Conservation (phyloP, 2,329 filamentous ascomycete species). For the Stagonosporopsis cucurbitacearum region DNA sequence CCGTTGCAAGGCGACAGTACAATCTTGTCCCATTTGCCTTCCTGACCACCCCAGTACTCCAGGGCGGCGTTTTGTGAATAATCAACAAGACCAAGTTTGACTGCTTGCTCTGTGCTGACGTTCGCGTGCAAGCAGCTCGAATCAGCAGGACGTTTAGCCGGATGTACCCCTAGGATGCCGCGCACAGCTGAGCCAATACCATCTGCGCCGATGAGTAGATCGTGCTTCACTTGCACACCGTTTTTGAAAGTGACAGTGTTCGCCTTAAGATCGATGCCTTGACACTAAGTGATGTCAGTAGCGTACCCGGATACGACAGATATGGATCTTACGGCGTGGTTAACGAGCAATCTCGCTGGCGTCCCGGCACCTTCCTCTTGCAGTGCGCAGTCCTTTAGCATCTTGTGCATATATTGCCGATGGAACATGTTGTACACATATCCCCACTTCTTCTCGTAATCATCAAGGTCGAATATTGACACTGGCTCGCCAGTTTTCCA, state of each 20-base stretch:
- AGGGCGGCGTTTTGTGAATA: conserved; percentile 67
- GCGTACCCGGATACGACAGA: no score
- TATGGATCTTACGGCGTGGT: conserved; percentile 53
- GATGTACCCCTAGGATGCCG: conserved; percentile 66
- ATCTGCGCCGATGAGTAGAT: conserved; percentile 69
- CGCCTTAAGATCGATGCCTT: conserved; percentile 59
- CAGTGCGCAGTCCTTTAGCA: conserved; percentile 67
- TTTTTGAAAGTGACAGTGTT: conserved; percentile 54
- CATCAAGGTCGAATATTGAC: conserved; percentile 67
- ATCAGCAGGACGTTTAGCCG: conserved; percentile 65
- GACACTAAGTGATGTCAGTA: conserved; percentile 44
- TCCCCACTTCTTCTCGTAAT: conserved; percentile 71
- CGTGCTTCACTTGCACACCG: conserved; percentile 58
- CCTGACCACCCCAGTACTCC: conserved; percentile 74
- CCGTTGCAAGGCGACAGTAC: conserved; percentile 73
- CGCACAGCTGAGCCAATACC: conserved; percentile 72
- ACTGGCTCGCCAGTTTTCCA: conserved; percentile 72
- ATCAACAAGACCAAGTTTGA: conserved; percentile 66
- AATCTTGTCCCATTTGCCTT: conserved; percentile 70
- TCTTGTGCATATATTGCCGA: conserved; percentile 70
- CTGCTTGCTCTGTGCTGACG: conserved; percentile 66
- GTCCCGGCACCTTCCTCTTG: conserved; percentile 59
- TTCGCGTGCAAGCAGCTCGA: conserved; percentile 71
- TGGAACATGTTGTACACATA: conserved; percentile 72
- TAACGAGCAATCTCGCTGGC: conserved; percentile 62